Evolutionary conservation across 495 filamentous ascomycete genomes (phyloP), one percentile per base, ranked within the genome.

Genomic region (Penicillium soppii): DNA sequence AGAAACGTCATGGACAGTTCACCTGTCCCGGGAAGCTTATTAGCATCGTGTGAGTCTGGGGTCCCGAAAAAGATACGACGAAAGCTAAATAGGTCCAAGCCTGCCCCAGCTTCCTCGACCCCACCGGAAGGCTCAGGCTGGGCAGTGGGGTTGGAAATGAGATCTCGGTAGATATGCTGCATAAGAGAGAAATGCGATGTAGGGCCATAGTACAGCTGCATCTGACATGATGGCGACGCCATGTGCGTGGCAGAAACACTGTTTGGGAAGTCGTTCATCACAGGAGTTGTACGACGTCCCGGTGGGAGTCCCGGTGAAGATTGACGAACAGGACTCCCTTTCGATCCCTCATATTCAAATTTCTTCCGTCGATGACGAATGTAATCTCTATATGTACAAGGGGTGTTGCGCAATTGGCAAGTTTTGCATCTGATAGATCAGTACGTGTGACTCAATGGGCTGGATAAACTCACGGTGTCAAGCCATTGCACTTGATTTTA

Each of bases 141-240:
- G n/a, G 56, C 37, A 1, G 58, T 50, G n/a, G 61, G 62, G 29
- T 67, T 54, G 7, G 65, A 57, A 16, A 71, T 53, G 9, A 76
- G 53, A 33, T 70, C 71, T 7, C 69, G 58, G 43, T 77, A 74
- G 26, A 76, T 62, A 30, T 75, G 65, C 36, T 75, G 70, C 65
- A 76, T 72, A 0, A 77, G 66, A 1, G 72, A 58, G 47, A 77
- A 77, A 46, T 75, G 69, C 4, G 74, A 76, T 0, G 71, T 69
- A 0, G 73, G 68, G 0, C 74, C 74, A 65, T 77, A 77, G 52
- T 75, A 77, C 3, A 77, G 55, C 42, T 75, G 73, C 29, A 76
- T 65, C 45, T 66, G 63, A 48, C 69, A 74, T 20, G 71, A 76
- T 3, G 73, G 65, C 2, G 71, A 73, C n/a, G 68, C 59, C 67